Evolutionary conservation across 1,139 yeast species (phyloP), one percentile per base, ranked within the genome.

Genomic region (Suhomyces panamericanus): DNA sequence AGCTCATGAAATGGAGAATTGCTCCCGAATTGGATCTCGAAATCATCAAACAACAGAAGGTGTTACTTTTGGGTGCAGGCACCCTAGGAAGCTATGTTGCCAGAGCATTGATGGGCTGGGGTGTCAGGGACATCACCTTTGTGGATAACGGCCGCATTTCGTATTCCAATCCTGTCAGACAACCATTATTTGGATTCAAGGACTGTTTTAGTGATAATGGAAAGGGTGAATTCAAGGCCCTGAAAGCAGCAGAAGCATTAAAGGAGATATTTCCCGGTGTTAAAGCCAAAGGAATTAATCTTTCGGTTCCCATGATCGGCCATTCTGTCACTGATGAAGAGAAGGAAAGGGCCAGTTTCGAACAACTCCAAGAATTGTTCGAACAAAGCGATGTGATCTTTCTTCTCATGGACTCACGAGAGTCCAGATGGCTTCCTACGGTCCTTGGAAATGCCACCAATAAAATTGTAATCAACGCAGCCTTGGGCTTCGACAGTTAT

Each of bases 301-400:
- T 93, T 38, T 91, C 85, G 50, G 87, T 93, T 2, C 98, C 98
- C 0, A 95, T 95, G 99, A 86, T 91, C 14, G 99, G 99, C 0
- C 99, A 93, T 60, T 83, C 93, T 0, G 67, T 87, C 0, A 75
- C 80, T 3, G 75, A 81, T 49, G 87, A 80, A 50, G 62, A 55
- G 0, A 69, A 60, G 29, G 85, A 81, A 51, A 63, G 62, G 35
- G 53, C 56, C 6, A 84, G 81, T 42, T 91, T 71, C 59, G 75
- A 80, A 0, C 58, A 60, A 39, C 66, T 93, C 17, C 66, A 67
- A 22, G 54, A 67, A 33, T 69, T 90, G n/a, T 78, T 89, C 32
- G 73, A 77, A 22, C 67, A 64, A 0, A 91, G 89, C 60, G 99
- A 95, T 61, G 85, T 78, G 0, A 63, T 91, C 0, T 93, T 85